phyloP scores from a whole-genome alignment of 371 early-diverging fungal genomes.

The Actinomortierella wolfii region DNA sequence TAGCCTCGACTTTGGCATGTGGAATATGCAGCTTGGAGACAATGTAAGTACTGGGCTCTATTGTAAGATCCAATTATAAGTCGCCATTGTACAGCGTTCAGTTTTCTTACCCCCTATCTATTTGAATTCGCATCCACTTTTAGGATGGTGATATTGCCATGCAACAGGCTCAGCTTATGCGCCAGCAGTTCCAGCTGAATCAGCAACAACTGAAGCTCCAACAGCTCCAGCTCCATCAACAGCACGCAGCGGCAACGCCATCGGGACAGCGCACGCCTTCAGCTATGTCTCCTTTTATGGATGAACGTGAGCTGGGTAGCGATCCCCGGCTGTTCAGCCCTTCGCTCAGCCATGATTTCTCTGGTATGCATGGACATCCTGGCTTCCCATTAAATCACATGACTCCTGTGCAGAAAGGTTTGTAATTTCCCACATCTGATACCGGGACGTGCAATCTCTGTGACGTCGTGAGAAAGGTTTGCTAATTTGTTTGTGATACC shows the following conservation, averaged over 20 bases:
- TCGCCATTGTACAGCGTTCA: neutral
- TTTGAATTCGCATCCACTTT: neutral
- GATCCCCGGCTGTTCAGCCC: conserved; percentile 31
- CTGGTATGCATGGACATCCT: conserved; percentile 21
- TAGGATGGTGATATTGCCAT: conserved; percentile 46
- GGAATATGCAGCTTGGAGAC: conserved; percentile 38
- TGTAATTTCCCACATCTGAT: too few relatives aligned
- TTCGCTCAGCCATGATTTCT: conserved; percentile 27
- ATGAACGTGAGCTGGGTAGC: conserved; percentile 34
- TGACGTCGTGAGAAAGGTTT: too few relatives aligned
- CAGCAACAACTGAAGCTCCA: conserved; percentile 50
- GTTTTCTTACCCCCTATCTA: neutral
- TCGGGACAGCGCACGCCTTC: conserved; percentile 34
- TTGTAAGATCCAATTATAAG: neutral
- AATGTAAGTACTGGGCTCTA: conserved; percentile 21
- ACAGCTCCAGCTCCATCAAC: conserved; percentile 42
- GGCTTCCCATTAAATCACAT: conserved; percentile 27
- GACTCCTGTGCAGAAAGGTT: conserved; percentile 23
- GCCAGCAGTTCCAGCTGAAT: conserved; percentile 43
- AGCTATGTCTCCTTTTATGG: conserved; percentile 42
- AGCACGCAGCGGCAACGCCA: conserved; percentile 36
- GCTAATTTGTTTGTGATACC: too few relatives aligned
- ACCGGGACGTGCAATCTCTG: too few relatives aligned
- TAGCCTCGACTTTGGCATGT: conserved; percentile 44
- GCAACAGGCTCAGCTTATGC: conserved; percentile 46